Base-by-base conservation (phyloP, 352 stramenopile species). In the Thalassiosira hispida region DNA sequence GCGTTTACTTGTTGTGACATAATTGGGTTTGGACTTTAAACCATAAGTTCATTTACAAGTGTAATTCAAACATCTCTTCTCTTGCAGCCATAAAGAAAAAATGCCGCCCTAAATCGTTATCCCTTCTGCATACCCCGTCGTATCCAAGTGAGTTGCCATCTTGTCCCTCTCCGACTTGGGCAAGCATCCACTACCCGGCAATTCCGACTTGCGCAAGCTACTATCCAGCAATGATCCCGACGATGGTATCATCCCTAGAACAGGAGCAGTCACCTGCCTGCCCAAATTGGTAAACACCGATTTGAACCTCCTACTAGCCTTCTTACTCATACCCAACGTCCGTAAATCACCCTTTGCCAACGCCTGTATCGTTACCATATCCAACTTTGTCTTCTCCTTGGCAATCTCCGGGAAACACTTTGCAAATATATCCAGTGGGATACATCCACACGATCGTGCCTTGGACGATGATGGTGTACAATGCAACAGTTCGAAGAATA, bases 401-500 rank as follows among this genome's bases (percentile, higher is more conserved):
- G 69, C 77, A 46, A 85, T 77, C 38, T 70, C 59, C 8, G 31
- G 20, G 56, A 85, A 79, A 33, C 59, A 55, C 22, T 59, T 53
- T 0, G 51, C 18, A 52, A 81, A 85, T 31, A 81, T 73, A 42
- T 71, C 49, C 29, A 74, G 42, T 23, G 77, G 77, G 12, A 85
- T 85, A 33, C 66, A 81, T n/a, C 77, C 77, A 18, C 25, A 59
- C 33, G 64, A 52, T 9, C 77, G 60, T 22, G 51, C 72, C 22
- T 65, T 47, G 23, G 70, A 81, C 31, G 12, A 60, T 12, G 42
- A 2, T 12, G 77, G 66, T 11, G 70, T 64, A 22, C 44, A 40
- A 57, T 78, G 77, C 44, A 85, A 49, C 44, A 81, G 40, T 67
- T 53, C 77, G 27, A 85, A 85, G 62, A 73, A 85, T 8, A 85